Evolutionary conservation across 139 green algal species (phyloP).

Genomic region (Nannochloris sp.): DNA sequence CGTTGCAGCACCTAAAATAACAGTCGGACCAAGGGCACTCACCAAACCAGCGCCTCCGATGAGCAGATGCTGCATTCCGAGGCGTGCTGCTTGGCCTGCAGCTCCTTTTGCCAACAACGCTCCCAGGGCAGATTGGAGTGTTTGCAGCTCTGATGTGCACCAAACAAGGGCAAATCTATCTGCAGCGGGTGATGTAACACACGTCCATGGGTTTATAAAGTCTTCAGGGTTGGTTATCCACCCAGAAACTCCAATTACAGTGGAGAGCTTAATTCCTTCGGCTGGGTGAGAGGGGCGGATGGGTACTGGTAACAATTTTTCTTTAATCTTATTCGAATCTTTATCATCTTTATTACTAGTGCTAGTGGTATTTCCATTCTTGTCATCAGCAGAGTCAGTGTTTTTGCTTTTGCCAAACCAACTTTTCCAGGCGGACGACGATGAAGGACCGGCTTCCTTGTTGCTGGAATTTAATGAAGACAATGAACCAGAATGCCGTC

Average conservation of each 20-base stretch:
- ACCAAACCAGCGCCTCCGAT: constrained; percentile 39
- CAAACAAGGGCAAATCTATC: constrained; percentile 33
- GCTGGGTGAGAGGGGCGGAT: neutral
- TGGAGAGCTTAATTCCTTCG: constrained; percentile 31
- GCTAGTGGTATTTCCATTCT: no score
- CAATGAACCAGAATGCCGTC: no score
- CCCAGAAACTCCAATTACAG: constrained; percentile 57
- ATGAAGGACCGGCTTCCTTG: no score
- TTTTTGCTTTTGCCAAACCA: no score
- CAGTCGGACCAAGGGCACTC: constrained; percentile 35
- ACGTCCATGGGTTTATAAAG: constrained; percentile 53
- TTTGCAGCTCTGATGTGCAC: constrained; percentile 56
- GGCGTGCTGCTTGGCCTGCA: constrained; percentile 25
- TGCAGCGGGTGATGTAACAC: neutral
- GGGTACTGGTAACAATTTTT: neutral
- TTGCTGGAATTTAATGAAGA: no score
- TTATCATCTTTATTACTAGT: no score
- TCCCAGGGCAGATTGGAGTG: constrained; percentile 30
- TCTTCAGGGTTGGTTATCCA: constrained; percentile 47
- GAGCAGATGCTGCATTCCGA: constrained; percentile 36
- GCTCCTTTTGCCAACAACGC: constrained; percentile 38
- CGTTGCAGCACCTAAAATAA: constrained; percentile 23
- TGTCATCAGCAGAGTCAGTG: no score
- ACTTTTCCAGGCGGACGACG: no score
- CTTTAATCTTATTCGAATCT: no score